Evolutionary conservation across 2,329 filamentous ascomycete species (phyloP), one percentile per base, ranked within the genome.

Genomic region (Purpureocillium lavendulum): DNA sequence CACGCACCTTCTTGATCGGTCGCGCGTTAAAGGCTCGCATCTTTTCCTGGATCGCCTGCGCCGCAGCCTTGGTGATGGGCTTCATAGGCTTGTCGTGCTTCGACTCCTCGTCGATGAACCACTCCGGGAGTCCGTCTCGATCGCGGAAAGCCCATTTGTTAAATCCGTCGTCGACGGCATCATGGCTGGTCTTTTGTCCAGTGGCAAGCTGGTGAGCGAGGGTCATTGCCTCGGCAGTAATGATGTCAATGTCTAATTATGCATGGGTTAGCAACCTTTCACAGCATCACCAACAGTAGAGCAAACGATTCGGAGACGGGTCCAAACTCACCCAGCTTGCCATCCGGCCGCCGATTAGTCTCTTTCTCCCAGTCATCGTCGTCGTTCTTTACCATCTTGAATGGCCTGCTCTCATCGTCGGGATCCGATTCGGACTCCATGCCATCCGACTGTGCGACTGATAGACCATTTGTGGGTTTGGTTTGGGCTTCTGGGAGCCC

Each of bases 201-300:
- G 84, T 87, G 4, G 89, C 92, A 43, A 98, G 81, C 56, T 87
- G 78, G 49, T 97, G 92, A 1, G 92, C 94, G 13, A 98, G 74
- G 1, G 90, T 94, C 92, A 98, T 98, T 47, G 94, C 92, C 69
- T 98, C 92, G 5, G 88, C 92, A n/a, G 92, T 98, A 56, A 97
- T 94, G 54, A 98, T 97, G 59, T 97, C 88, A 63, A 98, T 94
- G 57, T 96, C 89, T 73, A 29, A 4, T 7, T 12, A 14, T 7
- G 6, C 7, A 14, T 13, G n/a, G 12, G 26, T 29, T 29, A 29
- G 26, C n/a, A n/a, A n/a, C n/a, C n/a, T n/a, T n/a, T n/a, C n/a
- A n/a, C n/a, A n/a, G n/a, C n/a, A n/a, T n/a, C n/a, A n/a, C n/a
- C n/a, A n/a, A n/a, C n/a, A n/a, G n/a, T n/a, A n/a, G n/a, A n/a